A percentile compares a stretch with the other conserved stretches of the same genome.
Evolutionary conservation across 2,329 filamentous ascomycete species (phyloP).

Genomic region (Furcasterigmium furcatum): DNA sequence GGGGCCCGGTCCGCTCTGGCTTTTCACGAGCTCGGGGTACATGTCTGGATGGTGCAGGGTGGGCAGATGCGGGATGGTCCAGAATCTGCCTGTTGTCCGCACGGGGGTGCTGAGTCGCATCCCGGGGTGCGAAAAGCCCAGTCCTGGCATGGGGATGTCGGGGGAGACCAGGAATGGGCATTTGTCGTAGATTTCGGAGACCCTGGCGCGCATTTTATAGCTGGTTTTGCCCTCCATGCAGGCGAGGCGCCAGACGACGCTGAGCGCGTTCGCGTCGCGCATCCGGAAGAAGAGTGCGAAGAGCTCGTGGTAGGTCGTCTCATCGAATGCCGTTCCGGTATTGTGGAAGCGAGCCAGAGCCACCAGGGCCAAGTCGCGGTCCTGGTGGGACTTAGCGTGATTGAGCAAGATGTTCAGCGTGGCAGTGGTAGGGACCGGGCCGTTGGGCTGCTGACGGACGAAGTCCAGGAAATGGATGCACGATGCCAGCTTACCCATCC

Average conservation of each 20-base stretch:
- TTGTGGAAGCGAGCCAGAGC: slow-evolving; percentile 19
- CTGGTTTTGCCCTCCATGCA: slow-evolving; percentile 17
- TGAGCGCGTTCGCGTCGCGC: slow-evolving; percentile 24
- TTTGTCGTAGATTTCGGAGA: slow-evolving; percentile 3
- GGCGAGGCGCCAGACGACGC: slow-evolving; percentile 29
- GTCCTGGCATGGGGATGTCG: background rate
- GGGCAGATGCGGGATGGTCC: background rate
- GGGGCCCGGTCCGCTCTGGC: background rate
- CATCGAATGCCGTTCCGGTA: slow-evolving; percentile 18
- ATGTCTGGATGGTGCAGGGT: slow-evolving; percentile 3
- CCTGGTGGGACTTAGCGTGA: slow-evolving; percentile 18
- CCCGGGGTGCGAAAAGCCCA: too few species aligned
- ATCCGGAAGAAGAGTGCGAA: slow-evolving; percentile 29
- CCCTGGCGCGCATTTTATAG: slow-evolving; percentile 22
- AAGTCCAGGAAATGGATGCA: slow-evolving; percentile 18
- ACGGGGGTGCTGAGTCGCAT: background rate
- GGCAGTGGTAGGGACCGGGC: slow-evolving; percentile 6
- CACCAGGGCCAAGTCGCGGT: slow-evolving; percentile 28
- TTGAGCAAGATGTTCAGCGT: slow-evolving; percentile 36
- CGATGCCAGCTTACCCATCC: slow-evolving; percentile 28
- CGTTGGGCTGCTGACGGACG: slow-evolving; percentile 12
- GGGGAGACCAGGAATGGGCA: background rate
- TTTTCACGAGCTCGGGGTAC: background rate
- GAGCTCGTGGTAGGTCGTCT: slow-evolving; percentile 31
- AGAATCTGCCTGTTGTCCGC: background rate